Evolutionary conservation across 108 stramenopile genomes (phyloP).

Genomic region (Cyclotella cryptica): DNA sequence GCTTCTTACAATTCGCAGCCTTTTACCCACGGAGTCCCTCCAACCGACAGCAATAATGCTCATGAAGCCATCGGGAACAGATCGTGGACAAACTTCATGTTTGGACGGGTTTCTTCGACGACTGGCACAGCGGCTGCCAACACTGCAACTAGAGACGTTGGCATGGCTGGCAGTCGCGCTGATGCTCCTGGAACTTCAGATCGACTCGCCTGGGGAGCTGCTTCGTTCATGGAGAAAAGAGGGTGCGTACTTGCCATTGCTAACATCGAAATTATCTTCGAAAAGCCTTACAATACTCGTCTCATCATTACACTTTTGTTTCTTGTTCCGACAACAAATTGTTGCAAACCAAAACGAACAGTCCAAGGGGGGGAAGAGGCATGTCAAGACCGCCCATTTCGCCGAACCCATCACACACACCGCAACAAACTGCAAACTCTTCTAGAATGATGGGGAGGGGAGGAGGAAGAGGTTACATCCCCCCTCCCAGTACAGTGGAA

Average conservation of each 20-base stretch:
- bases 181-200: not conserved
- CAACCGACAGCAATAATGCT: no score
- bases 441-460: not conserved
- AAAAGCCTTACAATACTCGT: not conserved
- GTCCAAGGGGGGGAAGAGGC: not conserved
- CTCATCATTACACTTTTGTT: not conserved
- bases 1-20: constrained; percentile 3
- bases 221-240: not conserved
- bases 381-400: constrained; percentile 10
- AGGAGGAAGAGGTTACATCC: not conserved
- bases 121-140: not conserved
- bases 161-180: not conserved
- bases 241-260: not conserved
- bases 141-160: not conserved
- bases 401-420: not conserved
- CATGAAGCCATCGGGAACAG: no score
- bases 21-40: not conserved
- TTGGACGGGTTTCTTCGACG: no score
- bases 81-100: no score
- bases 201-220: not conserved
- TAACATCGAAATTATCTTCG: not conserved
- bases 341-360: not conserved
- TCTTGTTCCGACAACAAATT: not conserved
- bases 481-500: not conserved
- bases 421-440: not conserved